A percentile compares a stretch with the other conserved stretches of the same genome.
Conservation (phyloP, 192 early-diverging fungal species). For the Spizellomyces sp. region DNA sequence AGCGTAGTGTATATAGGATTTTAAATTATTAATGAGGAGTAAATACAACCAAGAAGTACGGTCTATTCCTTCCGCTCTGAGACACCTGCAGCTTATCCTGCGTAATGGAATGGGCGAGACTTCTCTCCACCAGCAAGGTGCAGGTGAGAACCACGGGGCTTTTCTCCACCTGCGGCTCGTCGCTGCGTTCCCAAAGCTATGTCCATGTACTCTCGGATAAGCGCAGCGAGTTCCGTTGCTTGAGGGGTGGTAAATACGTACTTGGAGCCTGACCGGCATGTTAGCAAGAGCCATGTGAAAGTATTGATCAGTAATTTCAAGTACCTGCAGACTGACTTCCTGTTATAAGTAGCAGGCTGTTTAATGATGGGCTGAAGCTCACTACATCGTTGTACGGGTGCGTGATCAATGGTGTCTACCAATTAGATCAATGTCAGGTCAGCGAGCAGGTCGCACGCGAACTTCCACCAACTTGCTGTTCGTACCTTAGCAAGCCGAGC, state of each 20-base stretch:
- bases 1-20: not conserved
- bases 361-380: constrained; percentile 45
- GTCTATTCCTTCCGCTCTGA: not conserved
- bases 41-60: not conserved
- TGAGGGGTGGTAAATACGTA: constrained; percentile 50
- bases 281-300: not conserved
- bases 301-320: constrained; percentile 1
- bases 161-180: not conserved
- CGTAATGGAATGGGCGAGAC: too few relatives aligned
- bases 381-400: constrained; percentile 42
- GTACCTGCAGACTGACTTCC: constrained; percentile 21
- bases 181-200: not conserved
- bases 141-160: not conserved
- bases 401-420: constrained; percentile 40
- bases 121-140: not conserved
- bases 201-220: constrained; percentile 52
- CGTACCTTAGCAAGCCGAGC: constrained; percentile 38
- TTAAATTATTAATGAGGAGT: constrained; percentile 1
- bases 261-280: constrained; percentile 36
- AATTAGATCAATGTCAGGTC: not conserved
- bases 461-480: not conserved
- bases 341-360: constrained; percentile 47
- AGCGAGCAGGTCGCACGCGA: not conserved
- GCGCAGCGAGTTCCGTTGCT: constrained; percentile 37
- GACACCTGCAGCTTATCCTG: not conserved